Conservation (phyloP, 495 filamentous ascomycete species). For the Parathielavia appendiculata region DNA sequence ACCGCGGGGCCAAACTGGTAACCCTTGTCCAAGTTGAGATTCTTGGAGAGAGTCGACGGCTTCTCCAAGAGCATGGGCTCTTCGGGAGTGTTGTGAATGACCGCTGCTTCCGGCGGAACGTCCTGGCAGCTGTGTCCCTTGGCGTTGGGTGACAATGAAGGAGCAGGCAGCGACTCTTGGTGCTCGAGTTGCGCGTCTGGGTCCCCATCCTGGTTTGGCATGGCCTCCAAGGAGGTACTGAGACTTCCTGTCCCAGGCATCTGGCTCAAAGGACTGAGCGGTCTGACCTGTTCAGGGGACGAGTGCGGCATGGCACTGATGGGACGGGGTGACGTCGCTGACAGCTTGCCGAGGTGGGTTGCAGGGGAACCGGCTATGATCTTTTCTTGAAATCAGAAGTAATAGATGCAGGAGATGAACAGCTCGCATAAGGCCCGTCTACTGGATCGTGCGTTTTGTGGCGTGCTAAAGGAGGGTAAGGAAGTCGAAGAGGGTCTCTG, state of each 20-base stretch:
- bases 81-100: background rate
- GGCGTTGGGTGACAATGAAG: background rate
- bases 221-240: background rate
- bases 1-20: slow-evolving; percentile 13
- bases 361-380: too few relatives aligned
- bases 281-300: background rate
- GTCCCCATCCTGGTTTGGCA: background rate
- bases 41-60: background rate
- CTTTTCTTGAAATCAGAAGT: too few relatives aligned
- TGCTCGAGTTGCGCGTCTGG: background rate
- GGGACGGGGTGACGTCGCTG: too few relatives aligned
- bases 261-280: background rate
- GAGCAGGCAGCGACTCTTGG: background rate
- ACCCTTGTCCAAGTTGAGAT: slow-evolving; percentile 1
- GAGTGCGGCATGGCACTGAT: slow-evolving; percentile 5
- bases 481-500: too few relatives aligned
- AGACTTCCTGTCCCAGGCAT: background rate
- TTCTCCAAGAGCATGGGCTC: slow-evolving; percentile 12
- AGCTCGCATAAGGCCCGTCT: too few relatives aligned
- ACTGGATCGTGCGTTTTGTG: too few relatives aligned
- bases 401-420: too few relatives aligned
- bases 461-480: too few relatives aligned
- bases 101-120: background rate
- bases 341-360: too few relatives aligned
- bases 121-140: background rate